These are phyloP conservation scores for Skeletonema menzelii DNA, from an alignment of 108 stramenopile genomes.

Conservation along the genomic window DNA sequence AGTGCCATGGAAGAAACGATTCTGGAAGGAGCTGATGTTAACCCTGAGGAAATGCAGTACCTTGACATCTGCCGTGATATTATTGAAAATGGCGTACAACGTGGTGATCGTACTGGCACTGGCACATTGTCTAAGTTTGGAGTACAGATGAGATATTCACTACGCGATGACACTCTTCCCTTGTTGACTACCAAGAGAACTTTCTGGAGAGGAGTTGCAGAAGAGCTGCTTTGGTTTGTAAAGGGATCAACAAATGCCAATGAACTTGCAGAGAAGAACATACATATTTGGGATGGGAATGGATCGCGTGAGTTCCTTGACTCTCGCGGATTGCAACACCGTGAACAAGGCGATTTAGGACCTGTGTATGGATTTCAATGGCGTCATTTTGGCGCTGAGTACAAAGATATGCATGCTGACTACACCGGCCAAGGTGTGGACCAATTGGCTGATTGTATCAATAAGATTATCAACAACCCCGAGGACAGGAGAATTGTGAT, in stretches of 20 bases:
- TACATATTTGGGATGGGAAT: slow-evolving; percentile 99
- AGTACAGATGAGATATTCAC: slow-evolving; percentile 95
- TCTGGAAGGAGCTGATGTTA: slow-evolving; percentile 56
- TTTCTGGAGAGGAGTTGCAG: slow-evolving; percentile 99
- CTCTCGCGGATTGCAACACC: slow-evolving; percentile 86
- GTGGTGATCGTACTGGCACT: slow-evolving; percentile 99
- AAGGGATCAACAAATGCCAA: slow-evolving; percentile 96
- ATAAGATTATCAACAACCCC: slow-evolving; percentile 95
- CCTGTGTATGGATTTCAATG: slow-evolving; percentile 99
- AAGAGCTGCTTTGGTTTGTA: slow-evolving; percentile 99
- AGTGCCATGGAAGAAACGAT: slow-evolving; percentile 19
- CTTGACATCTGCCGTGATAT: slow-evolving; percentile 93
- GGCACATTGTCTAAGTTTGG: slow-evolving; percentile 98
- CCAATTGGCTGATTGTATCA: slow-evolving; percentile 95
- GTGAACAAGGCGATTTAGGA: slow-evolving; percentile 99
- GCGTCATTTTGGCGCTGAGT: slow-evolving; percentile 99
- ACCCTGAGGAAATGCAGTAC: slow-evolving; percentile 94
- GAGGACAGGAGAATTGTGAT: slow-evolving; percentile 96
- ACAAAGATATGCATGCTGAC: slow-evolving; percentile 95
- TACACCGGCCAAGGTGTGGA: slow-evolving; percentile 99
- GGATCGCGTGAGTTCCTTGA: slow-evolving; percentile 98
- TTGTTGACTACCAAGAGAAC: slow-evolving; percentile 98
- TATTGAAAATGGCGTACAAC: slow-evolving; percentile 84
- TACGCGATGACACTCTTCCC: slow-evolving; percentile 91
- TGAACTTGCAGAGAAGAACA: slow-evolving; percentile 89